Base-by-base conservation (phyloP, 176 grass and related monocot species). In the Alopecurus myosuroides region DNA sequence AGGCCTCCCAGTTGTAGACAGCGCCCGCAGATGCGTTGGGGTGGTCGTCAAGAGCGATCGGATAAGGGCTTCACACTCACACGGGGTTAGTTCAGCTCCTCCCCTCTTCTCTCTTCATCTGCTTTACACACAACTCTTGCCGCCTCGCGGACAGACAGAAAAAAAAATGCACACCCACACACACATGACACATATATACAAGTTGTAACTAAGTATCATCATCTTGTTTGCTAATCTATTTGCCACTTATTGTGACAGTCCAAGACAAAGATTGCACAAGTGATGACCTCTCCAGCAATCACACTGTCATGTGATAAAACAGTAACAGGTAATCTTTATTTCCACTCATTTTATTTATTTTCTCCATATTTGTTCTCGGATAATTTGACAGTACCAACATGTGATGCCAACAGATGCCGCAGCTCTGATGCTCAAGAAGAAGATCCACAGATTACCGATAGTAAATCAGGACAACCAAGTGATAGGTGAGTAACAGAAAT, bases 231-330 rank as follows among this genome's bases (percentile, higher is more conserved):
- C 57, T 84, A 81, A 84, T 76, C 36, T 45, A 51, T 36, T 49
- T 63, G 0, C 12, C 81, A 41, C 29, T 60, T 95, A 9, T 42
- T 93, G 19, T 13, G 81, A 64, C 93, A 99, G 97, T 29, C 83
- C 69, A 84, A 56, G 65, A 91, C 97, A 0, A 92, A 80, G 88
- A 83, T 96, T 6, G 62, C 63, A 30, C 76, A 99, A 44, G 82
- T 99, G 30, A 99, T 99, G 97, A 87, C 93, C 11, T 88, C 89
- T 70, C 97, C 97, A 42, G 93, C 91, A 53, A 94, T 99, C 84
- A 99, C 97, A 3, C 75, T 99, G 9, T 69, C 97, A 69, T 84
- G 85, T 36, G 88, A 91, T 28, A 91, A 89, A 77, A 95, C 95
- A 62, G 86, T 98, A 48, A 95, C 86, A 66, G 95, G 95, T 98